Evolutionary conservation across 108 stramenopile species (phyloP).

Genomic region (Chaetoceros tenuissimus): DNA sequence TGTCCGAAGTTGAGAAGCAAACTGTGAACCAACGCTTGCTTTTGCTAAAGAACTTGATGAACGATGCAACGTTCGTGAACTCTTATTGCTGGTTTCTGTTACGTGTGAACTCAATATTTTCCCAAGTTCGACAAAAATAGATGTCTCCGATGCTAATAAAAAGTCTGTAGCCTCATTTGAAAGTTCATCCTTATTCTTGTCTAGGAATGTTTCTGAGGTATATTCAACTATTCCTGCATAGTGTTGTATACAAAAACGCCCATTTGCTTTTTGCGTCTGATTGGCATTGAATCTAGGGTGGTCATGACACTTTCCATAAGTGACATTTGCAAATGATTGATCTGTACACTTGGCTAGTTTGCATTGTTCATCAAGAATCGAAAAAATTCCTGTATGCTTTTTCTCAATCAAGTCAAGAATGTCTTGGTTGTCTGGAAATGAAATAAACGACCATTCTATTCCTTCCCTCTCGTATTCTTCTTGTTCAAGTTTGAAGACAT

Average conservation of each 20-base stretch:
- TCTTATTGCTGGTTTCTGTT: slow-evolving; percentile 5
- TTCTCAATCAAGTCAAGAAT: slow-evolving; percentile 91
- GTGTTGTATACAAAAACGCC: slow-evolving; percentile 67
- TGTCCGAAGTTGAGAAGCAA: slow-evolving; percentile 47
- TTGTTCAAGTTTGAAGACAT: slow-evolving; percentile 80
- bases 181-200: slow-evolving; percentile 90
- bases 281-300: slow-evolving; percentile 54
- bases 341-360: slow-evolving; percentile 62
- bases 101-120: slow-evolving; percentile 21
- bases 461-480: slow-evolving; percentile 80
- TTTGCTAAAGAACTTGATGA: slow-evolving; percentile 39
- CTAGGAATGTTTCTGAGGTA: slow-evolving; percentile 69
- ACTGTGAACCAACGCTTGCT: slow-evolving; percentile 70
- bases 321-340: slow-evolving; percentile 44
- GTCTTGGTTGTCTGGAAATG: slow-evolving; percentile 94
- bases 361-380: slow-evolving; percentile 77
- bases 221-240: slow-evolving; percentile 89
- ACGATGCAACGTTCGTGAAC: slow-evolving; percentile 10
- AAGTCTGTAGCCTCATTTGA: slow-evolving; percentile 70
- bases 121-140: slow-evolving; percentile 35
- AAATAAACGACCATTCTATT: slow-evolving; percentile 77
- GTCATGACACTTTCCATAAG: slow-evolving; percentile 49
- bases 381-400: slow-evolving; percentile 64
- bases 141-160: slow-evolving; percentile 33
- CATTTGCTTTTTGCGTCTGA: slow-evolving; percentile 44